Evolutionary conservation across 2,329 filamentous ascomycete species (phyloP), one percentile per base, ranked within the genome.

Genomic region (Pseudonectria buxi): DNA sequence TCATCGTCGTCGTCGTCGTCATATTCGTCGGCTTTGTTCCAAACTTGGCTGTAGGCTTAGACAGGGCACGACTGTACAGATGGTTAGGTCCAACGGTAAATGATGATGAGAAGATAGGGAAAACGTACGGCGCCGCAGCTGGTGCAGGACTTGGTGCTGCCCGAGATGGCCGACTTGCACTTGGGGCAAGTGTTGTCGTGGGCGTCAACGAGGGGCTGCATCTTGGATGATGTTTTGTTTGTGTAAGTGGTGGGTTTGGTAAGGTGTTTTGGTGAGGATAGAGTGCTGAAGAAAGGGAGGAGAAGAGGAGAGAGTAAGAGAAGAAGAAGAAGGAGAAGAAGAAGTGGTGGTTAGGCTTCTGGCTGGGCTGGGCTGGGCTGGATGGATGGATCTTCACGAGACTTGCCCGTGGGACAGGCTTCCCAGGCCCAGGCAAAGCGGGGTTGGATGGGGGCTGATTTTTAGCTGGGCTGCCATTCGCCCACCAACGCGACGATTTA

Each of bases 61-160:
- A 22, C 18, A 9, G 18, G 18, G 18, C 18, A 22, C 18, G 18
- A 22, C 18, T 22, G n/a, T n/a, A n/a, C n/a, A n/a, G n/a, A n/a
- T n/a, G n/a, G n/a, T n/a, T n/a, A n/a, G n/a, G n/a, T n/a, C n/a
- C n/a, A 35, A 29, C 7, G 32, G 28, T 22, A 22, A 22, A 22
- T 5, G 5, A 22, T 5, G 5, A 22, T 5, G 18, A 9, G 18
- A 22, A 5, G 25, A 10, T 22, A 14, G 26, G 18, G 11, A 14
- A 24, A 24, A 65, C 74, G 51, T 65, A 78, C 74, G 51, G 74
- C 72, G 37, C 74, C 74, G 62, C 74, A 78, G 39, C 65, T 62
- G 39, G 53, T 49, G 64, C 74, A 78, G 41, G 64, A 67, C 72
- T 78, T 78, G 62, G 50, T 49, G 28, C 51, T 49, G 48, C 63